phyloP scores from a whole-genome alignment of 2,329 filamentous ascomycete genomes.

The Coccinonectria pachysandricola region DNA sequence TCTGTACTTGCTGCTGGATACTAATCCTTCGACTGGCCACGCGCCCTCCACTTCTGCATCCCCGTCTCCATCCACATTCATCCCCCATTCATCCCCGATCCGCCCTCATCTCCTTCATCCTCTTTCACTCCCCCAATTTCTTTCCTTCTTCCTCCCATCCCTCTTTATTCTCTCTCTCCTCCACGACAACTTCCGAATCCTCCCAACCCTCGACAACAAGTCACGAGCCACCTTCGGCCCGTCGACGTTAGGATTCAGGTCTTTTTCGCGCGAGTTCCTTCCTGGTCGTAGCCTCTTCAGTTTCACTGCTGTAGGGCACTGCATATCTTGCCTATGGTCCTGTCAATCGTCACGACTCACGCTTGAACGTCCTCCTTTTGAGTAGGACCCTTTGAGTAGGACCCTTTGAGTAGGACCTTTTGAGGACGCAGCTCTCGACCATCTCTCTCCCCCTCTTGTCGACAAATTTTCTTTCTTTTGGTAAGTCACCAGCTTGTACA shows the following conservation, averaged over 20 bases:
- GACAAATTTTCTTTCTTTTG: slow-evolving; percentile 8
- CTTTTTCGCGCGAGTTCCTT: slow-evolving; percentile 22
- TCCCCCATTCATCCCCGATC: slow-evolving; percentile 2
- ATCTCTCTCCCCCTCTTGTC: slow-evolving; percentile 5
- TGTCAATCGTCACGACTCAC: slow-evolving; percentile 5
- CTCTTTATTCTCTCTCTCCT: slow-evolving; percentile 10
- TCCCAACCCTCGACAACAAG: slow-evolving; percentile 25
- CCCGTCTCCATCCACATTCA: slow-evolving; percentile 1
- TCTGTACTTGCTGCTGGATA: neutral
- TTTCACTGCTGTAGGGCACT: slow-evolving; percentile 18
- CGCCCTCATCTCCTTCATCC: slow-evolving; percentile 13
- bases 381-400: too few species aligned
- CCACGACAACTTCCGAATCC: slow-evolving; percentile 28
- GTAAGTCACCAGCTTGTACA: too few species aligned
- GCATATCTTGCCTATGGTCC: slow-evolving; percentile 9
- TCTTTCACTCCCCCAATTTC: slow-evolving; percentile 11
- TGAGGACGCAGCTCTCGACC: slow-evolving; percentile 8
- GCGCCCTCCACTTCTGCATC: slow-evolving; percentile 7
- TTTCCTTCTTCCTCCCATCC: slow-evolving; percentile 13
- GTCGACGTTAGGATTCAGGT: slow-evolving; percentile 23
- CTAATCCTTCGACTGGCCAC: slow-evolving; percentile 1
- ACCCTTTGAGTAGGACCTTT: too few species aligned
- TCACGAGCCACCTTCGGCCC: slow-evolving; percentile 23
- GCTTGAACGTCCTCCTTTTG: slow-evolving; percentile 6
- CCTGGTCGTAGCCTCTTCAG: slow-evolving; percentile 19